Evolutionary conservation across 495 filamentous ascomycete species (phyloP), one percentile per base, ranked within the genome.

Genomic region (Penicillium waksmanii): DNA sequence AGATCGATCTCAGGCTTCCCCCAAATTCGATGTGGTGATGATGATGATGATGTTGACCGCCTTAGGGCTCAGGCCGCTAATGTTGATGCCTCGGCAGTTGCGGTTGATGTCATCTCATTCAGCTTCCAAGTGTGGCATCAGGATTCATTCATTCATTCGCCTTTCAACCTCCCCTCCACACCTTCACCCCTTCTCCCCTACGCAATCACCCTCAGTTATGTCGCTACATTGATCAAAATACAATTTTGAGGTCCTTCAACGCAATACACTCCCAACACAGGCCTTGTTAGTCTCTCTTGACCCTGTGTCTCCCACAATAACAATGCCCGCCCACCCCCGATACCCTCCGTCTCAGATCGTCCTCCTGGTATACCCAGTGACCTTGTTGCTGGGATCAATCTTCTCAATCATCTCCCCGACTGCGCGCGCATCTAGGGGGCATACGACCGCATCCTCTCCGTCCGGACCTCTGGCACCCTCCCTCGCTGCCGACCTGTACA

Each of bases 371-470:
- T 97, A 96, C 80, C 93, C 92, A 19, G 55, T 71, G 23, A 90
- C 92, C 43, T 84, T 98, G 50, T 51, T 89, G 48, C 76, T 93
- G 62, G 95, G 94, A 63, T 88, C 90, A 51, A 63, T 96, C 56
- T 96, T 92, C 83, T 86, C 87, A 9, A 73, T 84, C 52, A 79
- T 97, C 52, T 91, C 90, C 25, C 92, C 93, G 3, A 77, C 85
- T 18, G 85, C 85, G 17, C 84, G 50, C 3, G 25, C 47, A 10
- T 51, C 63, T 2, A 53, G 56, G 84, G 65, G 52, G 11, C 18
- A 31, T 6, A 35, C 64, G 23, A 13, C 58, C 47, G 27, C 50
- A n/a, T 21, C 73, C 63, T 18, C 77, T 81, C 43, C 92, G 76
- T 78, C 82, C 60, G 64, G 77, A 5, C 80, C 89, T 13, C 83